A percentile compares a stretch with the other conserved stretches of the same genome.
phyloP scores from a whole-genome alignment of 345 rosid genomes.

The Murraya paniculata region DNA sequence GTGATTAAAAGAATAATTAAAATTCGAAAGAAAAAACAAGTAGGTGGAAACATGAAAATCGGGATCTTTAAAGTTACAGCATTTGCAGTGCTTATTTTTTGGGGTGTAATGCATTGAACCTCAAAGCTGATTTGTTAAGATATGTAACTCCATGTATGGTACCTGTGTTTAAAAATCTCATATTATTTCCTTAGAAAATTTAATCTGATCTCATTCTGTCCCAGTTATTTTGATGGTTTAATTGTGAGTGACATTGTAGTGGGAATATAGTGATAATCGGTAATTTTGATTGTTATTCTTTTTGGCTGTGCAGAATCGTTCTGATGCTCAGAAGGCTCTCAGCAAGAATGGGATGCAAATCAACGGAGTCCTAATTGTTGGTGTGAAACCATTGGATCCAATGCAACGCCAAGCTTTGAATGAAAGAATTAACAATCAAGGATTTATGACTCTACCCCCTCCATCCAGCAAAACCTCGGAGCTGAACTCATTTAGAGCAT shows the following conservation, averaged over 20 bases:
- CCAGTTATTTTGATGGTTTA: not conserved
- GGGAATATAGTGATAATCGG: not conserved
- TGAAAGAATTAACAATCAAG: constrained; percentile 71
- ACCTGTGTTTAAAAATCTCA: not conserved
- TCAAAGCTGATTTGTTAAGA: not conserved
- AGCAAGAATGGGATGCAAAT: constrained; percentile 86
- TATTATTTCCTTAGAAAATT: not conserved
- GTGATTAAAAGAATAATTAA: too few species aligned
- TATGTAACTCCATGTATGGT: not conserved
- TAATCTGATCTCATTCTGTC: not conserved
- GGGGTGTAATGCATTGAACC: not conserved
- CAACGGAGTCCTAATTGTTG: constrained; percentile 73
- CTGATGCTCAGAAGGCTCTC: constrained; percentile 91
- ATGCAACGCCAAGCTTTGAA: constrained; percentile 70
- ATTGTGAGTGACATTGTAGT: not conserved
- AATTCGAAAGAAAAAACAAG: not conserved
- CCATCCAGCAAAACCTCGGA: constrained; percentile 49
- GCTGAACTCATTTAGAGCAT: constrained; percentile 33
- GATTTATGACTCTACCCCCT: constrained; percentile 78
- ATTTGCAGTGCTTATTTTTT: not conserved
- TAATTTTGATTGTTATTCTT: not conserved
- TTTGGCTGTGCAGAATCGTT: constrained; percentile 54
- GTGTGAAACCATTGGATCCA: constrained; percentile 91
- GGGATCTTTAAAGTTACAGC: not conserved
- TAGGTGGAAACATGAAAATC: not conserved